Base-by-base conservation (phyloP, 768 basidiomycete genomes). In the Amylocystis lapponica region DNA sequence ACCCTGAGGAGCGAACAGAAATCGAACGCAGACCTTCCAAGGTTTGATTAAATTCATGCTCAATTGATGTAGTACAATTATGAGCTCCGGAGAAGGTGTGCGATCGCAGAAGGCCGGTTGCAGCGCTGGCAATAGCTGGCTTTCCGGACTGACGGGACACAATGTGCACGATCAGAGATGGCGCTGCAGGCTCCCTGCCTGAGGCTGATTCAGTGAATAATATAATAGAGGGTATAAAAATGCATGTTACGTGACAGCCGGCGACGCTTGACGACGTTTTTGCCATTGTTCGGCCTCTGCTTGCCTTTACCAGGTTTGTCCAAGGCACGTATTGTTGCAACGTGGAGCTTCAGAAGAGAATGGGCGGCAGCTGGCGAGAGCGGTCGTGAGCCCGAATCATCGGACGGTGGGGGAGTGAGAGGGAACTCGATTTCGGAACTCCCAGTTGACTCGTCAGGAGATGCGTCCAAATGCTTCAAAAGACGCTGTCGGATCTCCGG, bases 401-500 rank as follows among this genome's bases (percentile, higher is more conserved):
- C 86, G 7, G 86, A 89, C 14, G 74, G 66, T 3, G 86, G 87
- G n/a, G 86, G 87, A 0, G 86, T 89, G 33, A 78, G 66, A 30
- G 86, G 87, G 59, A 80, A 87, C 54, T 79, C 75, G 3, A 75
- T 60, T 43, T 85, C 83, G 16, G 77, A 75, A 43, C 73, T 75
- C 41, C 56, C 53, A 7, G 50, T 50, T 23, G 46, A 42, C 17
- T 41, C 48, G 17, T 12, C 31, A 8, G 33, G 16, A 19, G 39
- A 14, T 11, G 43, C 23, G 23, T 32, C 39, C 17, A 39, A 39
- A 23, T 31, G 47, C 32, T 45, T 27, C 36, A 22, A 21, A 38
- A 75, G 53, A 36, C 64, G 64, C 48, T 66, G 65, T 29, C 63
- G 66, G 27, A 78, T 72, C 23, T 60, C 57, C 41, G 70, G 64